phyloP scores from a whole-genome alignment of 2,329 filamentous ascomycete genomes.

The Exophiala aquamarina region DNA sequence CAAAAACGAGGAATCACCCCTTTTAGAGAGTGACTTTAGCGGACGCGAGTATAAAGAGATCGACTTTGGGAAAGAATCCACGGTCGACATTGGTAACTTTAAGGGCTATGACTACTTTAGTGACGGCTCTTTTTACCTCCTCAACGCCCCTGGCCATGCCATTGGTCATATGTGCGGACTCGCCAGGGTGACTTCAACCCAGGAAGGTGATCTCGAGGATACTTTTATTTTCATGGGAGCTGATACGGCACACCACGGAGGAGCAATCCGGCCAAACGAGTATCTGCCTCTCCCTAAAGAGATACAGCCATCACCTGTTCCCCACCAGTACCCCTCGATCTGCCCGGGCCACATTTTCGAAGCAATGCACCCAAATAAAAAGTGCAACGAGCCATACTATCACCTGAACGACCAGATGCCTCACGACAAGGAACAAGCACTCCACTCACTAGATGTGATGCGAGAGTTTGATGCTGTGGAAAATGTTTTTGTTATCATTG shows the following conservation, averaged over 20 bases:
- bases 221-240: slow-evolving; percentile 53
- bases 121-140: slow-evolving; percentile 43
- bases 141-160: slow-evolving; percentile 47
- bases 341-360: slow-evolving; percentile 31
- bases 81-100: slow-evolving; percentile 40
- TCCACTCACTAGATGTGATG: slow-evolving; percentile 26
- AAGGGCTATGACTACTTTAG: slow-evolving; percentile 42
- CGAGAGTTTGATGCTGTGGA: slow-evolving; percentile 30
- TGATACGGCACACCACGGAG: slow-evolving; percentile 47
- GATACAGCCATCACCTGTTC: slow-evolving; percentile 14
- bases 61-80: slow-evolving; percentile 31
- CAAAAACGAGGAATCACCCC: slow-evolving; percentile 33
- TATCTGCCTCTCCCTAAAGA: slow-evolving; percentile 30
- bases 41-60: slow-evolving; percentile 29
- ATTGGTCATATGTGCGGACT: slow-evolving; percentile 52
- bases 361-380: slow-evolving; percentile 26
- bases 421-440: slow-evolving; percentile 25
- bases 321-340: slow-evolving; percentile 8
- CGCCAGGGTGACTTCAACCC: slow-evolving; percentile 43
- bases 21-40: slow-evolving; percentile 37
- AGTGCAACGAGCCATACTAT: slow-evolving; percentile 18
- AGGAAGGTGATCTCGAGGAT: slow-evolving; percentile 32
- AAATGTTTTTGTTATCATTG: slow-evolving; percentile 32
- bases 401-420: slow-evolving; percentile 26
- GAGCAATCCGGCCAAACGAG: slow-evolving; percentile 32